Evolutionary conservation across 163 green algal species (phyloP), one percentile per base, ranked within the genome.

Genomic region (Coccomyxa subellipsoidea): DNA sequence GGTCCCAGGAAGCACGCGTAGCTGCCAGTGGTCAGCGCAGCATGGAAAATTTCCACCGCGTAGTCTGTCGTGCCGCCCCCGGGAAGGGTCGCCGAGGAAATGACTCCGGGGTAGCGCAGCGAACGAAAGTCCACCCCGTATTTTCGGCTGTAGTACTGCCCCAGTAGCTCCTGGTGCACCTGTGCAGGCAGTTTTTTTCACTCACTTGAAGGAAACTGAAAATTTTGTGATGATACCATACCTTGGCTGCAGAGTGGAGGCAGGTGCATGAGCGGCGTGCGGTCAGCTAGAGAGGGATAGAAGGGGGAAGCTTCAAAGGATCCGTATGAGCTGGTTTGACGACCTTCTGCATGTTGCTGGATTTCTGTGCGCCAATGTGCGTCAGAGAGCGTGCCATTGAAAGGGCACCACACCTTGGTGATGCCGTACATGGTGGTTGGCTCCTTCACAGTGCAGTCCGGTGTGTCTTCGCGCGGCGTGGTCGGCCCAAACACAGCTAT

Each of bases 31-130:
- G 77, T 77, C 39, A 93, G 84, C 38, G 90, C 88, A 12, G 85
- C 78, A 69, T 90, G 77, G 80, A 87, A 91, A 36, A 94, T 92
- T 21, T 92, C 89, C 21, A 94, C 87, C 7, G 90, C 89, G 34
- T 94, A 95, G 85, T 95, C 92, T 7, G 92, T 95, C 31, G 92
- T 95, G 54, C 92, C 92, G 10, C 92, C 92, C 7, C 92, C 92
- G 0, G 89, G 88, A 0, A 83, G 78, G 0, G 84, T 54, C 32
- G 88, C 88, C 53, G 84, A 79, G 36, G 83, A 91, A 54, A 95
- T 91, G 82, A 95, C 88, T 78, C 92, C 92, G 7, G 92, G 92
- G 80, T 94, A 94, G 36, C 92, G 77, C 80, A 95, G 80, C 21
- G 87, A 92, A 7, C 90, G 77, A 84, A 90, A 94, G 86, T 95